phyloP scores from a whole-genome alignment of 1,284 basidiomycete genomes.

The Sporisorium exsertum region DNA sequence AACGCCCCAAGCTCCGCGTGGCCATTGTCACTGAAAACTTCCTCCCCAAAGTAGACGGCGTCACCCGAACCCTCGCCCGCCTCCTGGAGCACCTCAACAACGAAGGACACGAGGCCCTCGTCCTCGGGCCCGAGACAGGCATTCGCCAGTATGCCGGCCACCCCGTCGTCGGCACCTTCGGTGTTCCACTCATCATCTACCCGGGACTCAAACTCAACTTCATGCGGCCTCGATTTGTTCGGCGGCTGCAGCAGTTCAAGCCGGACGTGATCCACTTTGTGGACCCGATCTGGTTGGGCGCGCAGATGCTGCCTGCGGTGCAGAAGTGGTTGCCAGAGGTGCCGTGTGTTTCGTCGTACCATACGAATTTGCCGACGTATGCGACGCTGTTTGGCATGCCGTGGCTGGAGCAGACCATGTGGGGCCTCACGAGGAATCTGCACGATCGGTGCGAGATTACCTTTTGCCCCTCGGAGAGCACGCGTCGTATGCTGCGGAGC shows the following conservation, averaged over 20 bases:
- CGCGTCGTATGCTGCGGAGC: constrained; percentile 71
- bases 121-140: constrained; percentile 73
- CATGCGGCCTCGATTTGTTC: constrained; percentile 73
- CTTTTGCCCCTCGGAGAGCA: constrained; percentile 74
- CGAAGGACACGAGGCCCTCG: constrained; percentile 74
- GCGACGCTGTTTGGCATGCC: constrained; percentile 73
- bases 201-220: constrained; percentile 75
- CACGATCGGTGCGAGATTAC: constrained; percentile 70
- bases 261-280: constrained; percentile 73
- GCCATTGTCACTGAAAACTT: constrained; percentile 73
- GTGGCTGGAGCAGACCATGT: constrained; percentile 72
- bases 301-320: constrained; percentile 67
- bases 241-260: constrained; percentile 71
- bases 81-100: constrained; percentile 74
- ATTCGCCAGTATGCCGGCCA: constrained; percentile 73
- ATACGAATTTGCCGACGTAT: constrained; percentile 75
- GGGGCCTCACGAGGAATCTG: constrained; percentile 64
- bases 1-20: constrained; percentile 67
- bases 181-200: constrained; percentile 74
- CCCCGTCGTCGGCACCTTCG: constrained; percentile 74
- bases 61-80: constrained; percentile 74
- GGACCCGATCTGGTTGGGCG: constrained; percentile 75
- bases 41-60: constrained; percentile 74
- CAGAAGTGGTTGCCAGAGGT: constrained; percentile 70
- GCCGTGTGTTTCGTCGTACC: constrained; percentile 73